These are phyloP conservation scores for Ogataea sp. DNA, from an alignment of 805 yeast genomes.

Conservation along the genomic window DNA sequence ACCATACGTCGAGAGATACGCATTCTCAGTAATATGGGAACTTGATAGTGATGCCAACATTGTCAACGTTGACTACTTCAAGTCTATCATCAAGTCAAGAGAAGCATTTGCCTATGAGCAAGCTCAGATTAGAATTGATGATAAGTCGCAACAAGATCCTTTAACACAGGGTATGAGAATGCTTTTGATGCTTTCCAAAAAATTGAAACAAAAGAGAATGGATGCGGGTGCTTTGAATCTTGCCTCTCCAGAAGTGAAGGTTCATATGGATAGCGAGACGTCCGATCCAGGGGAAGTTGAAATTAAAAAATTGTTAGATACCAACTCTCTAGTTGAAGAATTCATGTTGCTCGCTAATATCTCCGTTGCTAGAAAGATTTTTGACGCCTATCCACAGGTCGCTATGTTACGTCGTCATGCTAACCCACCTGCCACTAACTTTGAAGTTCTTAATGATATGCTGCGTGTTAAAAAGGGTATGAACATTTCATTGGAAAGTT, in stretches of 20 bases:
- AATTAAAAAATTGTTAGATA: slow-evolving; percentile 76
- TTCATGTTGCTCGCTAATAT: slow-evolving; percentile 97
- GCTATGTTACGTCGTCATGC: slow-evolving; percentile 98
- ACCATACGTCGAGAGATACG: slow-evolving; percentile 92
- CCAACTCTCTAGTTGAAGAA: slow-evolving; percentile 95
- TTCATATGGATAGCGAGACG: slow-evolving; percentile 94
- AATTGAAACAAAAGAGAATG: slow-evolving; percentile 74
- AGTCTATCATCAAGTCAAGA: slow-evolving; percentile 82
- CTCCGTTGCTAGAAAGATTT: slow-evolving; percentile 88
- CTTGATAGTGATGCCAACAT: slow-evolving; percentile 81
- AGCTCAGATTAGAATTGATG: slow-evolving; percentile 91
- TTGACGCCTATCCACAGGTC: slow-evolving; percentile 91
- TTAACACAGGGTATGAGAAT: slow-evolving; percentile 86
- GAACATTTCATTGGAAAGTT: slow-evolving; percentile 72
- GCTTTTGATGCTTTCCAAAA: slow-evolving; percentile 69
- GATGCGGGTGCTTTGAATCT: slow-evolving; percentile 95
- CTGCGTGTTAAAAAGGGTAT: slow-evolving; percentile 70
- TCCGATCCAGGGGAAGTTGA: slow-evolving; percentile 96
- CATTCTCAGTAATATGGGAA: slow-evolving; percentile 96
- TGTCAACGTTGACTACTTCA: slow-evolving; percentile 68
- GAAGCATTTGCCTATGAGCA: slow-evolving; percentile 92
- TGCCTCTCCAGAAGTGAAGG: slow-evolving; percentile 97
- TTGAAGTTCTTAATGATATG: slow-evolving; percentile 85
- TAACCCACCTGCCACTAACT: slow-evolving; percentile 92
- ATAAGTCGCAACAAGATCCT: slow-evolving; percentile 64